Conservation (phyloP, 73 alveolate species). For the Symbiodinium natans region DNA sequence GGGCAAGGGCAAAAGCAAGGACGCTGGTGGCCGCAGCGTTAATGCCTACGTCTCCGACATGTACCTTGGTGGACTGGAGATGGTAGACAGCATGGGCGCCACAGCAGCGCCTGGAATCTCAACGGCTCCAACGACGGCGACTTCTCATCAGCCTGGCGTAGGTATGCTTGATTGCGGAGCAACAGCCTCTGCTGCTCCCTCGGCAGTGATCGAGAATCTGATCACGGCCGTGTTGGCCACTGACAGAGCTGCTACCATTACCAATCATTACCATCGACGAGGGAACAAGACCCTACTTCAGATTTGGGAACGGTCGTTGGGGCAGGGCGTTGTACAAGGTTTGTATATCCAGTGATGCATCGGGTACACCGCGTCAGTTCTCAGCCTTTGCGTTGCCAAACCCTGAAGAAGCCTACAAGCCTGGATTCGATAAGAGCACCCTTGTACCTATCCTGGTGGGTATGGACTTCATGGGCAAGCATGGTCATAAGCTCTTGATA, state of each 20-base stretch:
- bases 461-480: no score
- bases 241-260: not conserved
- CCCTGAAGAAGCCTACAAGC: no score
- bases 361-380: no score
- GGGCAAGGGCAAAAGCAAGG: slow-evolving; percentile 10
- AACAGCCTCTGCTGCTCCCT: not conserved
- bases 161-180: slow-evolving; percentile 15
- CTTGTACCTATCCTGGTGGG: no score
- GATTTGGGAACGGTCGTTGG: slow-evolving; percentile 7
- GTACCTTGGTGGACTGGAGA: not conserved
- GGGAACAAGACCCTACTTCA: not conserved
- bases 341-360: not conserved
- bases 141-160: no score
- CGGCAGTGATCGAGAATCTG: not conserved
- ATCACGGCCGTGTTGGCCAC: not conserved
- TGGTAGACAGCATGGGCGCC: not conserved
- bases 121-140: not conserved
- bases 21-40: not conserved
- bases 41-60: not conserved
- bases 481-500: no score
- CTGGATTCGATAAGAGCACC: no score
- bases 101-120: no score
- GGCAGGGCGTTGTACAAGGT: not conserved
- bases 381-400: no score
- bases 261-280: no score